Conservation (phyloP, 257 asterid genomes). For the Gentiana macrophylla region DNA sequence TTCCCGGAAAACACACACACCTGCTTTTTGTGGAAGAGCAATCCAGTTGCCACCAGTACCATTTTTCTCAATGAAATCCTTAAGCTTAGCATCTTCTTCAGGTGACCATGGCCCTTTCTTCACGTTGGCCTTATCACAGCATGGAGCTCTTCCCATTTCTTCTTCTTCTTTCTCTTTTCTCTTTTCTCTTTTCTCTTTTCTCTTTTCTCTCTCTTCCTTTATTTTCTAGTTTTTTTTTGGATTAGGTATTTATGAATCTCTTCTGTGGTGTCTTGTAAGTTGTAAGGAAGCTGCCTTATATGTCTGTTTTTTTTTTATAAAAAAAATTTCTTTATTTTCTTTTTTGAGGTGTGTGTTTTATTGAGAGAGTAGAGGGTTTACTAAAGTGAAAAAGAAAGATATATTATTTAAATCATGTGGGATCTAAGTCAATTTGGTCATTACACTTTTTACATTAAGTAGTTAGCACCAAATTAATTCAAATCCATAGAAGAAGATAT, state of each 20-base stretch:
- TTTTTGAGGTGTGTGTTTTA: conserved; percentile 18
- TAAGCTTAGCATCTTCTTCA: conserved; percentile 85
- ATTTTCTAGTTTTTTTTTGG: conserved; percentile 6
- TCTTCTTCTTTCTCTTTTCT: conserved; percentile 12
- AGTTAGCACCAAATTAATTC: too few relatives aligned
- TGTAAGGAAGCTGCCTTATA: conserved; percentile 11
- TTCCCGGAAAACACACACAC: conserved; percentile 14
- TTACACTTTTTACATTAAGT: conserved; percentile 18
- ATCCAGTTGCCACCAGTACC: conserved; percentile 89
- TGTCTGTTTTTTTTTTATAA: neutral
- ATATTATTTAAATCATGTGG: conserved; percentile 5
- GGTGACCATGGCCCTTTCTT: conserved; percentile 98
- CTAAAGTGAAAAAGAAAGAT: conserved; percentile 13
- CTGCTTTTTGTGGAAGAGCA: conserved; percentile 84
- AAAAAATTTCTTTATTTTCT: conserved; percentile 3
- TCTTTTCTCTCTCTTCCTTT: conserved; percentile 12
- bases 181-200: conserved; percentile 8
- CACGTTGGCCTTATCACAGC: conserved; percentile 88
- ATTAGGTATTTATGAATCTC: neutral
- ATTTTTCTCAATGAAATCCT: conserved; percentile 58
- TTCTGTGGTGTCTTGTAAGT: neutral
- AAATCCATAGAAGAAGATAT: too few relatives aligned
- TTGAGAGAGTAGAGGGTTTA: conserved; percentile 18
- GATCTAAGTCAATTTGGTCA: conserved; percentile 33
- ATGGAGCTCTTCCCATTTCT: conserved; percentile 88